Conservation (phyloP, 257 asterid genomes). For the Solanum appendiculatum region DNA sequence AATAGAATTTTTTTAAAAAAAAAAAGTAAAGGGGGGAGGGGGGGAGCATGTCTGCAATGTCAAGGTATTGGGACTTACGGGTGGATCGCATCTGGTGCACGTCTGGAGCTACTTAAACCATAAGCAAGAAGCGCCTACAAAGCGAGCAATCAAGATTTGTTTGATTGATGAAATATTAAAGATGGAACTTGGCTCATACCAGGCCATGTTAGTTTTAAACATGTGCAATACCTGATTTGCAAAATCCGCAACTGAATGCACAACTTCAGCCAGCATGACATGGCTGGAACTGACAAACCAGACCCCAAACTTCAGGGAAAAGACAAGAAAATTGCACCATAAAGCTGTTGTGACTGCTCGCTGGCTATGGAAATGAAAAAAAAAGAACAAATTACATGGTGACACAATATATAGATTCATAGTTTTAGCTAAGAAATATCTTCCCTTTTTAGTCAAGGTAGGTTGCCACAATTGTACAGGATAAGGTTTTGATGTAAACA, state of each 20-base stretch:
- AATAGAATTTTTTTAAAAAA: no score
- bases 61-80: conserved; percentile 53
- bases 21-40: not conserved
- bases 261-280: conserved; percentile 90
- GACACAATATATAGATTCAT: not conserved
- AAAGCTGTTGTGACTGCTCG: conserved; percentile 95
- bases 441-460: not conserved
- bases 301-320: conserved; percentile 95
- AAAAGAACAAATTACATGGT: conserved; percentile 1
- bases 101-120: conserved; percentile 93
- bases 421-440: not conserved
- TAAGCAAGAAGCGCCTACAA: conserved; percentile 93
- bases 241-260: conserved; percentile 97
- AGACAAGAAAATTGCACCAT: conserved; percentile 97
- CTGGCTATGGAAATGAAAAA: conserved; percentile 44
- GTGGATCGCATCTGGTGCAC: conserved; percentile 97
- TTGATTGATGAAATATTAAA: not conserved
- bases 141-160: not conserved
- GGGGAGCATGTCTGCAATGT: not conserved
- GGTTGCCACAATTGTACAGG: not conserved
- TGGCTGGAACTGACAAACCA: conserved; percentile 94
- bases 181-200: not conserved
- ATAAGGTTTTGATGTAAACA: not conserved
- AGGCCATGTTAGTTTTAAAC: not conserved
- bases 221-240: conserved; percentile 71